These are phyloP conservation scores for Ehretia macrophylla DNA, from an alignment of 257 asterid species.

Conservation along the genomic window DNA sequence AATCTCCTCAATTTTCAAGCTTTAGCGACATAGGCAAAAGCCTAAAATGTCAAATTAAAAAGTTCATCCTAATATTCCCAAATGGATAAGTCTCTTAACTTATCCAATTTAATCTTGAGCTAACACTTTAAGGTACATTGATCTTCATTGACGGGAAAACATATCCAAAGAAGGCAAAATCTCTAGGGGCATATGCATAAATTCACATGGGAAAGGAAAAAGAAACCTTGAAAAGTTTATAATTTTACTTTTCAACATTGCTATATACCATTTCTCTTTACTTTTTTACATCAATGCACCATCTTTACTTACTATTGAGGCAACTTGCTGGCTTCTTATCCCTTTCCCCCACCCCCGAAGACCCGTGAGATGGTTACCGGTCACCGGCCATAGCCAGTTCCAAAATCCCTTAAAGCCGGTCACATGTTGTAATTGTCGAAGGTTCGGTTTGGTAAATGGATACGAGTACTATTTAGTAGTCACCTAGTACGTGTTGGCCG, in stretches of 20 bases:
- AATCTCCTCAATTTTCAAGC: too few relatives aligned
- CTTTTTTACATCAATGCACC: not conserved
- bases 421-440: not conserved
- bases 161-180: not conserved
- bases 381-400: constrained; percentile 15
- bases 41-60: not conserved
- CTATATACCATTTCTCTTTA: too few relatives aligned
- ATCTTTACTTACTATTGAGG: not conserved
- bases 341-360: not conserved
- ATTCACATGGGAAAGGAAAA: not conserved
- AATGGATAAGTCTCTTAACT: not conserved
- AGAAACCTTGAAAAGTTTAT: not conserved
- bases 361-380: constrained; percentile 4
- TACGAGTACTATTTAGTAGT: not conserved
- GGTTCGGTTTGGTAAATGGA: not conserved
- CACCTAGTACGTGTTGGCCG: not conserved
- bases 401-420: not conserved
- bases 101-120: not conserved
- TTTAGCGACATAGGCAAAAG: not conserved
- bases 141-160: not conserved
- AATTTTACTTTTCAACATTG: too few relatives aligned
- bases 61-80: not conserved
- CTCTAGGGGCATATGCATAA: not conserved
- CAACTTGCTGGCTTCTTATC: not conserved
- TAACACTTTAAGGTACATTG: not conserved